A percentile compares a stretch with the other conserved stretches of the same genome.
Evolutionary conservation across 352 stramenopile genomes (phyloP).

Genomic region (Phytopythium aichiense): DNA sequence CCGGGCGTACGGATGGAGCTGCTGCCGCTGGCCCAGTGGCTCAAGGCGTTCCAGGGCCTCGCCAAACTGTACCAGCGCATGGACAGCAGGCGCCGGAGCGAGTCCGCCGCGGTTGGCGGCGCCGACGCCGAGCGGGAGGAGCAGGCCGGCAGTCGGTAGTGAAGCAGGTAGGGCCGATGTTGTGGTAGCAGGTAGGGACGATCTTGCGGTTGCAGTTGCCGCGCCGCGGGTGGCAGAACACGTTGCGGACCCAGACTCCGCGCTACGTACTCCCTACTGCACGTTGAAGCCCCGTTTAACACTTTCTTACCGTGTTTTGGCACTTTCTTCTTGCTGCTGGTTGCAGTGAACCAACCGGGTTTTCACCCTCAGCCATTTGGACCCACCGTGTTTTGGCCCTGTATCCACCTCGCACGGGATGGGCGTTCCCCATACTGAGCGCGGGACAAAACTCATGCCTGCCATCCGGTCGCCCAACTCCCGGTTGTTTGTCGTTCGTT

Average conservation of each 20-base stretch:
- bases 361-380: too few relatives aligned
- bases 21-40: constrained; percentile 52
- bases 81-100: constrained; percentile 33
- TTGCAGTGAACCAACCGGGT: too few relatives aligned
- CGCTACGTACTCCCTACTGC: too few relatives aligned
- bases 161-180: too few relatives aligned
- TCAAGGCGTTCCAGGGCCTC: constrained; percentile 54
- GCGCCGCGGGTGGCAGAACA: too few relatives aligned
- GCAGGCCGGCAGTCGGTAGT: neutral
- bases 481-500: too few relatives aligned
- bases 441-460: neutral
- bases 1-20: constrained; percentile 37
- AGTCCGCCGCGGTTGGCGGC: neutral
- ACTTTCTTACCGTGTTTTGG: neutral
- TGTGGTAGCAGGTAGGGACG: too few relatives aligned
- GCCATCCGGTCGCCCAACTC: too few relatives aligned
- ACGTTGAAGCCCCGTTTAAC: neutral
- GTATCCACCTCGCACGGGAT: neutral
- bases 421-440: neutral
- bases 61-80: constrained; percentile 54
- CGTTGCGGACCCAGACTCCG: too few relatives aligned
- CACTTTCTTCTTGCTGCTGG: too few relatives aligned
- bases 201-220: too few relatives aligned
- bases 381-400: neutral
- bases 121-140: too few relatives aligned